phyloP scores from a whole-genome alignment of 2,329 filamentous ascomycete species.

The Ascomycota sp. region DNA sequence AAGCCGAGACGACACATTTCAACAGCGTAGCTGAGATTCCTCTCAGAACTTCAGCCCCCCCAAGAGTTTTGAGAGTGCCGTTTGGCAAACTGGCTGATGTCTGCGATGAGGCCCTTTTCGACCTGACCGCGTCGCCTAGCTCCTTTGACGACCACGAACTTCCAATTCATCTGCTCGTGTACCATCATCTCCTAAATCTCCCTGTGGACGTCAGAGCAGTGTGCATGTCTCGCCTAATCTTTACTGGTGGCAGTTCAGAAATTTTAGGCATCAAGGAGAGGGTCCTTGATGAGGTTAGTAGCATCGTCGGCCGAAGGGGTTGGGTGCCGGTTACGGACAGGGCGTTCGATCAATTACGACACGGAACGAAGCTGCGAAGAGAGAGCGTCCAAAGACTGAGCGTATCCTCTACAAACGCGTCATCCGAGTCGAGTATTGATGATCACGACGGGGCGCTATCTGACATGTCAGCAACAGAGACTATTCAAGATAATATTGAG shows the following conservation, averaged over 20 bases:
- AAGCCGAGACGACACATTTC: conserved; percentile 10
- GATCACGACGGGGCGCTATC: conserved; percentile 6
- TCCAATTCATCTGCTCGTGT: conserved; percentile 56
- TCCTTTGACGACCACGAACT: conserved; percentile 76
- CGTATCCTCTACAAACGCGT: conserved; percentile 5
- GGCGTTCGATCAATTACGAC: conserved; percentile 33
- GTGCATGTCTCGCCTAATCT: conserved; percentile 77
- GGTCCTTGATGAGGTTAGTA: conserved; percentile 53
- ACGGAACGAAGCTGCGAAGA: conserved; percentile 21
- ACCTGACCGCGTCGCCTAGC: conserved; percentile 22
- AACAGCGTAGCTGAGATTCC: conserved; percentile 19
- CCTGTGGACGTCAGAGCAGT: conserved; percentile 64
- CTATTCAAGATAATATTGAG: conserved; percentile 13
- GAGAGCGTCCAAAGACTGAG: conserved; percentile 4
- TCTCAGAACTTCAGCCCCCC: conserved; percentile 24
- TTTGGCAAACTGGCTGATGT: conserved; percentile 54
- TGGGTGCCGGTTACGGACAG: conserved; percentile 64
- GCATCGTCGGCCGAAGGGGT: conserved; percentile 44
- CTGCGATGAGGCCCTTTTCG: conserved; percentile 58
- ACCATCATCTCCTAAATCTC: conserved; percentile 52
- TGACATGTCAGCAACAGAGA: conserved; percentile 7
- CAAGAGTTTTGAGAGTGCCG: conserved; percentile 39
- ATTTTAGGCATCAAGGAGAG: conserved; percentile 64
- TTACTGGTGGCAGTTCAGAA: conserved; percentile 62
- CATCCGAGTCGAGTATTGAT: conserved; percentile 7